phyloP scores from a whole-genome alignment of 345 rosid species.

The Lepidium sativum region DNA sequence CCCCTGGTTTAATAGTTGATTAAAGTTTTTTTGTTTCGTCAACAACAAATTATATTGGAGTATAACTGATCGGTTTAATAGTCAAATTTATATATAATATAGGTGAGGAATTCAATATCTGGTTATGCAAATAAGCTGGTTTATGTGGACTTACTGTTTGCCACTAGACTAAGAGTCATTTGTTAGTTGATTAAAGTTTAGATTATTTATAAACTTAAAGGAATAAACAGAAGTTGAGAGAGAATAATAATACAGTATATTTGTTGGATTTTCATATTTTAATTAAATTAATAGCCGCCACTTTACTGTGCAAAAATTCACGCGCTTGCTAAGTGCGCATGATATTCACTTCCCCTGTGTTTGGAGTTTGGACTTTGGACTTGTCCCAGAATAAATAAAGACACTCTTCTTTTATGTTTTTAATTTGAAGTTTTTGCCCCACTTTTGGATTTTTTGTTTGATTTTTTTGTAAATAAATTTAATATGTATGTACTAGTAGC shows the following conservation, averaged over 20 bases:
- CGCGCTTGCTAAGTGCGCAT: conserved; percentile 13
- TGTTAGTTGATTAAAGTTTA: no score
- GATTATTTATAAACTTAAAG: neutral
- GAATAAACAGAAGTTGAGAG: neutral
- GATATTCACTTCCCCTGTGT: neutral
- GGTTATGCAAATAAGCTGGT: no score
- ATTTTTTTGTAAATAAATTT: no score
- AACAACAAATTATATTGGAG: no score
- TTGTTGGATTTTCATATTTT: neutral
- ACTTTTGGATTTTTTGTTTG: neutral
- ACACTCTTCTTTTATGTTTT: neutral
- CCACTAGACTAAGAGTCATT: no score
- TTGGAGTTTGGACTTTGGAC: neutral
- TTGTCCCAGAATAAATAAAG: neutral
- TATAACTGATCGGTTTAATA: no score
- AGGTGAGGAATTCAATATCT: no score
- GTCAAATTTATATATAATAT: no score
- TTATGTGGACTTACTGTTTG: no score
- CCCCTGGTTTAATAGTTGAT: neutral
- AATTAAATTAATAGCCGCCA: conserved; percentile 6
- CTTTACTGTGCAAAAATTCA: neutral
- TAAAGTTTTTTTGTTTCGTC: no score
- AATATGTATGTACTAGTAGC: no score
- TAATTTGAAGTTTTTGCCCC: neutral
- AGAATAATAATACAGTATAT: no score